Evolutionary conservation across 2,329 filamentous ascomycete genomes (phyloP), one percentile per base, ranked within the genome.

Genomic region (Magnaporthiopsis rhizophila): DNA sequence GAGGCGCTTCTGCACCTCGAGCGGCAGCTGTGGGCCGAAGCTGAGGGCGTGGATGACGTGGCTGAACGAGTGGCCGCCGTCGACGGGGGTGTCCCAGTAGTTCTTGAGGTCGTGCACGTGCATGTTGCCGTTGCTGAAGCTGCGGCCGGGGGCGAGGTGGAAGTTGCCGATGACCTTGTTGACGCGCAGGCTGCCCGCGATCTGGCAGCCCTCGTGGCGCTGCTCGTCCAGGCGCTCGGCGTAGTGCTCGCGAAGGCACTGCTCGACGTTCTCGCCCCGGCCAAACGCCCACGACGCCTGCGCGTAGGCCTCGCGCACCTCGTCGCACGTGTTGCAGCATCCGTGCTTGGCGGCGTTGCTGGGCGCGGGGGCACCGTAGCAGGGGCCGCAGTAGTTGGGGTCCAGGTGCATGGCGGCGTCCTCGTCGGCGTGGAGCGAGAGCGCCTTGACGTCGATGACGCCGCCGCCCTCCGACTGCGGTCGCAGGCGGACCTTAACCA

Each of bases 111-210:
- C 96, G 80, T 99, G 95, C 26, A 97, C 91, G 78, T 99, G 95
- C 86, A 98, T 89, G 79, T 97, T 96, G 69, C 92, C 92, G 73
- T 91, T 96, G 76, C 90, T 96, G 84, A 98, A 98, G 75, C 89
- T 94, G 77, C 94, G 91, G 71, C 95, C 95, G 1, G 95, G 95
- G 0, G 96, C 95, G 71, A 99, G 89, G 77, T 99, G 95, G 84
- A 99, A 99, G 81, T 99, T 99, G 65, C 95, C 95, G 64, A 99
- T 85, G 32, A 99, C 95, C 80, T 99, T 99, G 83, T 99, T 99
- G 69, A 99, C 96, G 61, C 91, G 90, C 70, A 99, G 85, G 56
- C 87, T 86, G 66, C 95, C 95, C 76, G 97, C 92, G 68, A 99
- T 90, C 62, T 95, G 91, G 78, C 95, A 99, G 65, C 95, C 95